Evolutionary conservation across 805 yeast genomes (phyloP), one percentile per base, ranked within the genome.

Genomic region (Hanseniaspora lachancei): DNA sequence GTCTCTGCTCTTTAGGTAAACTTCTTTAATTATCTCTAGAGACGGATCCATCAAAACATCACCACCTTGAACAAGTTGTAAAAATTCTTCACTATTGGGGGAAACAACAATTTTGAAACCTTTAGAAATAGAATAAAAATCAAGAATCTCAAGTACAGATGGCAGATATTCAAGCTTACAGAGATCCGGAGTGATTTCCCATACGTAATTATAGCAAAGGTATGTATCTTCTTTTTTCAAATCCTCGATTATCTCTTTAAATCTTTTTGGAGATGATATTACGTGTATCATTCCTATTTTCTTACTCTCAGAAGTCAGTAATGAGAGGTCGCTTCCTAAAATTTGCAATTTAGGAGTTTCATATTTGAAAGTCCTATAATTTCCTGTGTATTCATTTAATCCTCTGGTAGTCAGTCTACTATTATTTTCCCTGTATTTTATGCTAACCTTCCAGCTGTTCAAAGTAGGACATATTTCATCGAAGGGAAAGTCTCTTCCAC

Each of bases 171-270:
- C 81, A 1, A 80, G 76, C 0, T 63, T 66, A 65, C 95, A 86
- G 21, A 77, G 77, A 57, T 81, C 85, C 1, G 97, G 97, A 8
- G 85, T 77, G 0, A 97, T 96, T 67, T 89, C 97, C 82, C 89
- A 91, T 0, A 85, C 76, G 55, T 79, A 72, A 2, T 60, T 58
- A 72, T 61, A n/a, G 80, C 58, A n/a, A 38, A 50, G 39, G 32
- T 54, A 15, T 44, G 54, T 44, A 53, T 34, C 36, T 38, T 40
- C 23, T n/a, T 13, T 23, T 23, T 43, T 51, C 46, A 75, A 58
- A 12, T 68, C 66, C 1, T 64, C 64, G 9, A 82, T 61, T 35
- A 84, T 75, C 18, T 74, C 76, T 5, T 63, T 60, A 57, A 82
- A 80, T 42, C 95, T 66, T 5, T 70, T 75, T 1, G 89, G 81